Percentiles rank a stretch among this genome's conserved stretches.
phyloP scores from a whole-genome alignment of 73 alveolate genomes.

The Paramecium sonneborni region DNA sequence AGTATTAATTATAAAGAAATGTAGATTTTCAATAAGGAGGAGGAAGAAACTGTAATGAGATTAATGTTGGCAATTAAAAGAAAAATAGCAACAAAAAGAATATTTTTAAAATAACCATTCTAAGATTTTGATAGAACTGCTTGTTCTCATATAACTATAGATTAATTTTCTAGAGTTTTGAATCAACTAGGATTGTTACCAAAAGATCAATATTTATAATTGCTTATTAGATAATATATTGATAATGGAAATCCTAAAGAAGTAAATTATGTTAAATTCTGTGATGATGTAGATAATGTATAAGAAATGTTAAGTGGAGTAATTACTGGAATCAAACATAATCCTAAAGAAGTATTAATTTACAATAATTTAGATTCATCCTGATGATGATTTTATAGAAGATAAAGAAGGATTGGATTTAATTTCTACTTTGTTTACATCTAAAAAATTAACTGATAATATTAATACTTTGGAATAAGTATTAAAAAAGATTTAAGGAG shows the following conservation, averaged over 20 bases:
- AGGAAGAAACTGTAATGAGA: constrained; percentile 61
- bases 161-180: constrained; percentile 84
- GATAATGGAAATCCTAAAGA: constrained; percentile 84
- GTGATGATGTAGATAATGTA: constrained; percentile 89
- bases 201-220: constrained; percentile 72
- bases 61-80: constrained; percentile 71
- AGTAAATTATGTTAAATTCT: constrained; percentile 84
- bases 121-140: constrained; percentile 87
- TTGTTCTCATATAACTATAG: constrained; percentile 84
- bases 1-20: not conserved
- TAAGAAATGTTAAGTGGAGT: constrained; percentile 82
- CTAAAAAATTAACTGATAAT: constrained; percentile 41
- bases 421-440: constrained; percentile 69
- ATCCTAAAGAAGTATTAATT: not conserved
- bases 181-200: constrained; percentile 80
- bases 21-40: constrained; percentile 72
- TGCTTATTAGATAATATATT: constrained; percentile 75
- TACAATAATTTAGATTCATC: not conserved
- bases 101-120: constrained; percentile 81
- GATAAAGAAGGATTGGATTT: constrained; percentile 64
- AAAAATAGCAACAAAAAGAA: constrained; percentile 74
- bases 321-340: constrained; percentile 61
- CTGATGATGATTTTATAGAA: constrained; percentile 64
- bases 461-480: constrained; percentile 77
- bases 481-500: constrained; percentile 84